Evolutionary conservation across 108 stramenopile species (phyloP), one percentile per base, ranked within the genome.

Genomic region (Asterionellopsis glacialis): DNA sequence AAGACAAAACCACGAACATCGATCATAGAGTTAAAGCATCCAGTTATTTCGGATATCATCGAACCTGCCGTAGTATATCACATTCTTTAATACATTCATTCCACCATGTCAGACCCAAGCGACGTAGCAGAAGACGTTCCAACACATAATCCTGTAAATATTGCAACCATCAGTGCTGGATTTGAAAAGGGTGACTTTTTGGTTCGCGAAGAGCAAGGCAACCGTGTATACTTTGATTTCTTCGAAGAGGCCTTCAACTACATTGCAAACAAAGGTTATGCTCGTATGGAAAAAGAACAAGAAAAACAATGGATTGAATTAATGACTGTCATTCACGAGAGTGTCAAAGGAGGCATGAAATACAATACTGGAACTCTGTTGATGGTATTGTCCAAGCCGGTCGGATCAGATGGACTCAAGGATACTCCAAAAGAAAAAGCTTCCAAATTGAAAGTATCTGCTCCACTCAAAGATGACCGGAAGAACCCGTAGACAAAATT

Each of bases 171-270:
- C 62, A 84, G 82, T 12, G 85, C 91, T 6, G 91, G 91, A 38
- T 92, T 92, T 58, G 91, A 92, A 76, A 91, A 92, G 74, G 91
- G 91, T 48, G 91, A 92, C 44, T 92, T 92, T 68, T 80, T 92
- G 22, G 91, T 92, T 48, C 73, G 91, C 42, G 91, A 92, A 61
- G 91, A 92, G 64, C 87, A 92, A 74, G 91, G 91, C 61, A 84
- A 88, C 51, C 80, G 91, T 16, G 86, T 92, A 0, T 92, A 88
- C 64, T 88, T 92, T 63, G 87, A 92, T 55, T 91, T 91, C 65
- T 77, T 69, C 41, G 74, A 68, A 58, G 79, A 91, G 76, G 90
- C 90, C 15, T 91, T 91, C 69, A 91, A 91, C 71, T 91, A 91
- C 74, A 88, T 91, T 67, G 85, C 86, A 38, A 88, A 91, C 77